Percentiles rank a stretch among this genome's conserved stretches.
These are phyloP conservation scores for Teratosphaeria nubilosa DNA, from an alignment of 2,329 filamentous ascomycete species.

Conservation along the genomic window DNA sequence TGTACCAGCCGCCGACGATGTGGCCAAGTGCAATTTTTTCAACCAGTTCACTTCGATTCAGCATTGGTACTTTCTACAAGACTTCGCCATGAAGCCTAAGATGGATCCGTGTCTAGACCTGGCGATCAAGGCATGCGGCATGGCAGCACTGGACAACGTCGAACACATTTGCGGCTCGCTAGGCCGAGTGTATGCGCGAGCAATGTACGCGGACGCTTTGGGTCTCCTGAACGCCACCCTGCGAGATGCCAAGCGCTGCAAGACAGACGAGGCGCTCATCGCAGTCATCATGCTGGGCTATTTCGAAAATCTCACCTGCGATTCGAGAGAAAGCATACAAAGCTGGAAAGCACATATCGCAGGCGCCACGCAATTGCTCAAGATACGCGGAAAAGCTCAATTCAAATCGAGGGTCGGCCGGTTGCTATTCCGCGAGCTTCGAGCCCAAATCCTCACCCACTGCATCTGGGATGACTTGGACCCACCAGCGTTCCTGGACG, in stretches of 20 bases:
- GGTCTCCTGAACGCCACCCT: slow-evolving; percentile 25
- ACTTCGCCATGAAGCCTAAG: slow-evolving; percentile 4
- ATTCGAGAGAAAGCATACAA: slow-evolving; percentile 20
- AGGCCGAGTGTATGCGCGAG: slow-evolving; percentile 16
- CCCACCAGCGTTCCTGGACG: slow-evolving; percentile 19
- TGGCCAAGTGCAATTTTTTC: slow-evolving; percentile 22
- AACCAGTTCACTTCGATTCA: slow-evolving; percentile 18
- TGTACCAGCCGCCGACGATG: slow-evolving; percentile 13
- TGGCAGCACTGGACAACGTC: slow-evolving; percentile 22
- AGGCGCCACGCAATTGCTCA: slow-evolving; percentile 26
- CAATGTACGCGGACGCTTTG: slow-evolving; percentile 22
- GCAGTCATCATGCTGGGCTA: slow-evolving; percentile 28
- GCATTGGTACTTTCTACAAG: slow-evolving; percentile 20
- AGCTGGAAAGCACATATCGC: slow-evolving; percentile 31
- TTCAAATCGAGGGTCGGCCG: slow-evolving; percentile 18
- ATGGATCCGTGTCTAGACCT: slow-evolving; percentile 19
- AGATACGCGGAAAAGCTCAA: slow-evolving; percentile 21
- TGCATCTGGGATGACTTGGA: slow-evolving; percentile 23
- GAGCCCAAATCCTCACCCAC: slow-evolving; percentile 18
- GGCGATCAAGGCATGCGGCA: slow-evolving; percentile 22
- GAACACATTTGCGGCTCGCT: slow-evolving; percentile 6
- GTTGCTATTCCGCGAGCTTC: slow-evolving; percentile 20
- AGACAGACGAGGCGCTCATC: slow-evolving; percentile 25
- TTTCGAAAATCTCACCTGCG: slow-evolving; percentile 27
- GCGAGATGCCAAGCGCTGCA: slow-evolving; percentile 19